Evolutionary conservation across 108 stramenopile genomes (phyloP).

Genomic region (Schizochytrium sp.): DNA sequence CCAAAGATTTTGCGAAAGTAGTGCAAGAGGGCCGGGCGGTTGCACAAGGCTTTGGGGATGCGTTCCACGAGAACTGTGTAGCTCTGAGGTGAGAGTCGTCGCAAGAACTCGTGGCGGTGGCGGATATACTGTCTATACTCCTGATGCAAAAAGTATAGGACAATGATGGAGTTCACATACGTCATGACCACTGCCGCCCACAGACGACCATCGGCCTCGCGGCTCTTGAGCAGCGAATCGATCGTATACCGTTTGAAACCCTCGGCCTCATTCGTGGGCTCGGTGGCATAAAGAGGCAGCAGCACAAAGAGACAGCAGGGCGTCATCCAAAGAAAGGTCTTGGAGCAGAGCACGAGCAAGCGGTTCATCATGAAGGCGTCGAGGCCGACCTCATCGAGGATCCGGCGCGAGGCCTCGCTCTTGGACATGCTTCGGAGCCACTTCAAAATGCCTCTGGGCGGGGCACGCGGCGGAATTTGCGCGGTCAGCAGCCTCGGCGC

Average conservation of each 20-base stretch:
- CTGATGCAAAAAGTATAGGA: neutral
- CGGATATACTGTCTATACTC: neutral
- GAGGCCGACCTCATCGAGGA: conserved; percentile 7
- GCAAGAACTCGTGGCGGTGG: neutral
- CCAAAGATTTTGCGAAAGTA: conserved; percentile 19
- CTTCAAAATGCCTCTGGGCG: neutral
- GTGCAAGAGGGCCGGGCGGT: neutral
- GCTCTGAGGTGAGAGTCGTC: neutral
- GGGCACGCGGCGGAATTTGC: neutral
- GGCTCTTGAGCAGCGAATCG: neutral
- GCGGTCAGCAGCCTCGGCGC: neutral
- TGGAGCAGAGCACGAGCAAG: neutral
- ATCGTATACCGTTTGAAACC: neutral
- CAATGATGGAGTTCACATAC: neutral
- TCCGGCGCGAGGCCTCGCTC: neutral
- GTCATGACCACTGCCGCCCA: neutral
- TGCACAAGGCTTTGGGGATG: neutral
- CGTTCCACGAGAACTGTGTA: neutral
- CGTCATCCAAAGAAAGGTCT: neutral
- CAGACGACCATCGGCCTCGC: neutral
- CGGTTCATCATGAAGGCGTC: conserved; percentile 14
- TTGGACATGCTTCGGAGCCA: neutral
- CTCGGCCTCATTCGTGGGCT: neutral
- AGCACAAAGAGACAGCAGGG: conserved; percentile 10
- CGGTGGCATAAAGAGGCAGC: conserved; percentile 1